phyloP scores from a whole-genome alignment of 768 basidiomycete species.

The Cyathus striatus region DNA sequence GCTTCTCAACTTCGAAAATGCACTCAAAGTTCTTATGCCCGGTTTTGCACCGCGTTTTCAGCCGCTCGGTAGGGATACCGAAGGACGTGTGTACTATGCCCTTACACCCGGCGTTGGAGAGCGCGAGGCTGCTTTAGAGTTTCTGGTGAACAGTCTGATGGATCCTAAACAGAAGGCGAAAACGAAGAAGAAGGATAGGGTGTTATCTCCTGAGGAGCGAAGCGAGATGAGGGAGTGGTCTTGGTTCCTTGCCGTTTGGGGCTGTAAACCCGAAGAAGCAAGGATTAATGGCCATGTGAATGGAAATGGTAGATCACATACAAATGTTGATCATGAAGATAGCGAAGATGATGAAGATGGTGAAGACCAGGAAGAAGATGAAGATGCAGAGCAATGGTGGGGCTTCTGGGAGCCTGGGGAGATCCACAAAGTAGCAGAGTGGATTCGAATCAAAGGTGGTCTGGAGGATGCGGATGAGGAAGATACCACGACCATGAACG shows the following conservation, averaged over 20 bases:
- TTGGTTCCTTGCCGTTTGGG: conserved; percentile 78
- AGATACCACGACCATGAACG: conserved; percentile 8
- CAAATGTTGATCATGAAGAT: not conserved
- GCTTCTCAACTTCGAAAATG: conserved; percentile 47
- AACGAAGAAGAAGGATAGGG: conserved; percentile 34
- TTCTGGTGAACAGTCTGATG: conserved; percentile 24
- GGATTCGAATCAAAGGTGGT: conserved; percentile 50
- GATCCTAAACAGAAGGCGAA: conserved; percentile 30
- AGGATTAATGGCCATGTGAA: not conserved
- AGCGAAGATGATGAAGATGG: conserved; percentile 6
- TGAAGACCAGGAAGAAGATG: conserved; percentile 30
- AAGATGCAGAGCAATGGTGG: conserved; percentile 64
- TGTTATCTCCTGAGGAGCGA: conserved; percentile 44
- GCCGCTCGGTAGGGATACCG: conserved; percentile 63
- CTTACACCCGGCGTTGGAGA: conserved; percentile 57
- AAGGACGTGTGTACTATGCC: conserved; percentile 65
- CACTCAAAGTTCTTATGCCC: conserved; percentile 41
- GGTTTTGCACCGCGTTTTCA: conserved; percentile 48
- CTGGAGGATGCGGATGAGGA: conserved; percentile 23
- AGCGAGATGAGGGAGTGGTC: conserved; percentile 55
- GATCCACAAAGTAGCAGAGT: conserved; percentile 59
- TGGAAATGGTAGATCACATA: not conserved
- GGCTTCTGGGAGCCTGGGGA: conserved; percentile 64
- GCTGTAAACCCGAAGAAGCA: conserved; percentile 36
- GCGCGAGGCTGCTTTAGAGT: conserved; percentile 44